Evolutionary conservation across 2,329 filamentous ascomycete species (phyloP).

Genomic region (Knoxdaviesia proteae): DNA sequence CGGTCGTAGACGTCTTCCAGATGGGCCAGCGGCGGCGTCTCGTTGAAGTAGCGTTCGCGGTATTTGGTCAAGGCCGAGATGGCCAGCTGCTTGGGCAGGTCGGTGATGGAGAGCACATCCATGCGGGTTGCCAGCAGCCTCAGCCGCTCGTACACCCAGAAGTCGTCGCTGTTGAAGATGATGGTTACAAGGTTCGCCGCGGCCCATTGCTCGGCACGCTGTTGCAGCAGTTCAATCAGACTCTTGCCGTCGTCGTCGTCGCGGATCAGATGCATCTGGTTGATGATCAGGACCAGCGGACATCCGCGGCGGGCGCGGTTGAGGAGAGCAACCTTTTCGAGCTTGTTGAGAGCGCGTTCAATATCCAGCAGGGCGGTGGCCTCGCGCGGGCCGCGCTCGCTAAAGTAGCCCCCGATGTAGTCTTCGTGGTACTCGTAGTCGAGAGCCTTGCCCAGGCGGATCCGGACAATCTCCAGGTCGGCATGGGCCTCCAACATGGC

Average conservation of each 20-base stretch:
- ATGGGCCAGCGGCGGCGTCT: constrained; percentile 30
- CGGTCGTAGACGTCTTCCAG: constrained; percentile 66
- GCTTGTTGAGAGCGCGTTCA: constrained; percentile 88
- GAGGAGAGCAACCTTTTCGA: constrained; percentile 80
- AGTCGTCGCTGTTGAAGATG: constrained; percentile 93
- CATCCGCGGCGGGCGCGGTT: constrained; percentile 38
- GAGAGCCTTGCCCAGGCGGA: constrained; percentile 76
- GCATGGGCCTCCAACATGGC: constrained; percentile 95
- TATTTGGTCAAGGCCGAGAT: constrained; percentile 60
- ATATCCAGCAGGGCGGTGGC: constrained; percentile 86
- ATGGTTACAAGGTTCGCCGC: constrained; percentile 76
- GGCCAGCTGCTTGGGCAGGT: constrained; percentile 61
- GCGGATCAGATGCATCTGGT: constrained; percentile 75
- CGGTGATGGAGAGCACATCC: constrained; percentile 74
- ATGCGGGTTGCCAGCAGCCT: constrained; percentile 86
- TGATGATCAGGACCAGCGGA: constrained; percentile 83
- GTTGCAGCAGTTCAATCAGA: constrained; percentile 81
- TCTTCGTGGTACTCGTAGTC: constrained; percentile 97
- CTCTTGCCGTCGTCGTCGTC: constrained; percentile 89
- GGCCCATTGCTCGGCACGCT: constrained; percentile 91
- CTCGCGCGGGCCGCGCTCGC: constrained; percentile 77
- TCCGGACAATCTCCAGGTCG: constrained; percentile 84
- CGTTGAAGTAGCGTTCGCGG: constrained; percentile 54
- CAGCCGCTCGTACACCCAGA: constrained; percentile 91
- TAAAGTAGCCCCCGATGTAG: constrained; percentile 92